Evolutionary conservation across 2,329 filamentous ascomycete genomes (phyloP), one percentile per base, ranked within the genome.

Genomic region (Trichothecium sympodiale): DNA sequence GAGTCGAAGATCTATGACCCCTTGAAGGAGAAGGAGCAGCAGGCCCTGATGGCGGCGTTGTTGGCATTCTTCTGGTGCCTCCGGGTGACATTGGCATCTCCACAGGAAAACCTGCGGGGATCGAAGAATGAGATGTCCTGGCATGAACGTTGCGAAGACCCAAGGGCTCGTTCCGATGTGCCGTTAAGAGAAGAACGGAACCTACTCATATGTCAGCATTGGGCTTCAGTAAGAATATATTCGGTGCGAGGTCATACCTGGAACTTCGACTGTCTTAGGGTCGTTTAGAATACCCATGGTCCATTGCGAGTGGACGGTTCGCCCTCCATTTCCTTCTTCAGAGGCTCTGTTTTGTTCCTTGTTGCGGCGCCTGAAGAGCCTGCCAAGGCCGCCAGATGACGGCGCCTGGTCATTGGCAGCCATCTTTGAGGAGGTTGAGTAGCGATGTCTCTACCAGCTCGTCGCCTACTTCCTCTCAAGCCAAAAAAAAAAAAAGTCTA

Each of bases 201-300:
- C 74, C 74, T 77, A 29, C 16, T 23, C n/a, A 17, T 33, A 43
- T 17, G 45, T 27, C 15, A 35, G 25, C 25, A 26, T 14, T 9
- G 20, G 25, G 17, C 31, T 28, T 13, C n/a, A n/a, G n/a, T n/a
- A 34, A 35, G 34, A 29, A 15, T n/a, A 28, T 2, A 15, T 29
- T 17, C 2, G 20, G 16, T 32, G 14, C 25, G 13, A 32, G 23
- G 25, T 35, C 71, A 43, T 62, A 87, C 84, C 85, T 45, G 88
- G 88, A 10, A 94, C 87, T 59, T 94, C 83, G 43, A 91, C 82
- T 0, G 87, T 94, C 38, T 80, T 57, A 33, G 64, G 74, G 48
- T 91, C 85, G 50, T 86, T 88, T 43, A 94, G 57, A 17, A 95
- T 83, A n/a, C 88, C 87, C 62, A 94, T 64, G 33, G 63, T 71